A percentile compares a stretch with the other conserved stretches of the same genome.
phyloP scores from a whole-genome alignment of 371 early-diverging fungal genomes.

The Parasitella parasitica region DNA sequence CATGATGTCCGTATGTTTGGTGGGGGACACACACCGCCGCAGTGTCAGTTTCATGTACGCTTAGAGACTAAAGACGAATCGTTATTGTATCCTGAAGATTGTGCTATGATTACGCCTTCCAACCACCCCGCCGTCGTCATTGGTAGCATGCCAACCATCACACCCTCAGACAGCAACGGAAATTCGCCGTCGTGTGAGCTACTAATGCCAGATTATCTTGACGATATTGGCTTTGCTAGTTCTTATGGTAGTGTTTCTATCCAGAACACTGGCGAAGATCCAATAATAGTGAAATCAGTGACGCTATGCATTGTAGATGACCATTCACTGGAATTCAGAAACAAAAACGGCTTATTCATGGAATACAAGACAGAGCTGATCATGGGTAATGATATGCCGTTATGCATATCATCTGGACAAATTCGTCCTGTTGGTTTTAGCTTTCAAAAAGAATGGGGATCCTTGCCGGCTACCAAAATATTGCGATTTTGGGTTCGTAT shows the following conservation, averaged over 20 bases:
- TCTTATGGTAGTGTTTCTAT: slow-evolving; percentile 19
- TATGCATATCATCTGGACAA: slow-evolving; percentile 10
- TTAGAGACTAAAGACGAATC: slow-evolving; percentile 2
- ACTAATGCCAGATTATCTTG: slow-evolving; percentile 23
- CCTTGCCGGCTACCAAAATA: slow-evolving; percentile 6
- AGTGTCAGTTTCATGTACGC: slow-evolving; percentile 30
- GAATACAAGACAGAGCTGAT: slow-evolving; percentile 17
- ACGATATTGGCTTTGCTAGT: slow-evolving; percentile 20
- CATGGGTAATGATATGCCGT: neutral
- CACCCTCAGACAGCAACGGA: no score
- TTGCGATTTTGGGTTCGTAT: slow-evolving; percentile 16
- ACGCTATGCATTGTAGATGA: slow-evolving; percentile 18
- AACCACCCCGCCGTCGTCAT: neutral
- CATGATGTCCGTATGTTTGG: slow-evolving; percentile 71
- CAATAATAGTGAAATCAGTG: slow-evolving; percentile 4
- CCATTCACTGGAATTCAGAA: neutral
- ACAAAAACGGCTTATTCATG: slow-evolving; percentile 5
- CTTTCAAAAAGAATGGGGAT: slow-evolving; percentile 12
- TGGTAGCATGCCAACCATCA: no score
- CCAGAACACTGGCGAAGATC: slow-evolving; percentile 16
- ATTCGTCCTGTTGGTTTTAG: slow-evolving; percentile 16
- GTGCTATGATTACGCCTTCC: neutral
- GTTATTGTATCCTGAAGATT: slow-evolving; percentile 10
- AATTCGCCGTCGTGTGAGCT: slow-evolving; percentile 8
- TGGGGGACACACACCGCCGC: slow-evolving; percentile 50